Conservation (phyloP, 139 green algal genomes). For the Tetraselmis striata region DNA sequence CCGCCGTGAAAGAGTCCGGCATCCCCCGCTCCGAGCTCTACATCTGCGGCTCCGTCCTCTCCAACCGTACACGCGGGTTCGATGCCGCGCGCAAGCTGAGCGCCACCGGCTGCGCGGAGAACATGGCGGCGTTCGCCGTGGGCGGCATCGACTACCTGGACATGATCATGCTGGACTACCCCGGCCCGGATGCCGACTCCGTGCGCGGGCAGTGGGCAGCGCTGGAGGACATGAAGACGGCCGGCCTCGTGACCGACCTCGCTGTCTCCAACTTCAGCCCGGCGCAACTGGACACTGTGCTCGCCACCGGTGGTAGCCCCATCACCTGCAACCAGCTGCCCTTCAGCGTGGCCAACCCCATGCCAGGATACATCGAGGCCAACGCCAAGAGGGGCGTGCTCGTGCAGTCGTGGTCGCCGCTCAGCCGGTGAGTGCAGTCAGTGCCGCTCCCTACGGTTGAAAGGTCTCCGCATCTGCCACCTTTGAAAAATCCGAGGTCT, state of each 20-base stretch:
- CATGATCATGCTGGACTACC: slow-evolving; percentile 15
- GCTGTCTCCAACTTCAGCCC: slow-evolving; percentile 6
- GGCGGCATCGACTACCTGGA: slow-evolving; percentile 7
- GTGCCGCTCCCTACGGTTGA: too few species aligned
- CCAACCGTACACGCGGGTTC: slow-evolving; percentile 3
- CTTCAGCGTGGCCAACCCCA: too few species aligned
- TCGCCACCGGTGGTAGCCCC: too few species aligned
- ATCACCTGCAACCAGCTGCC: too few species aligned
- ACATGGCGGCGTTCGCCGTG: background rate
- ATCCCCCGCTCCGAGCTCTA: background rate
- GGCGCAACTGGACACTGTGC: background rate
- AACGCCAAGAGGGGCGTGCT: too few species aligned
- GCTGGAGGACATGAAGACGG: background rate
- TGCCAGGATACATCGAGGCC: too few species aligned
- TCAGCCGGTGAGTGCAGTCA: too few species aligned
- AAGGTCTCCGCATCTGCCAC: too few species aligned
- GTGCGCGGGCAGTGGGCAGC: slow-evolving; percentile 4
- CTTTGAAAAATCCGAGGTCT: too few species aligned
- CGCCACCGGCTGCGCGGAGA: background rate
- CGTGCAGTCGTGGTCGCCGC: too few species aligned
- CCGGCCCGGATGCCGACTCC: background rate
- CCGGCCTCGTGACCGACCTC: background rate
- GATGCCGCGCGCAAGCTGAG: background rate
- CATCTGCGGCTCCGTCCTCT: slow-evolving; percentile 4
- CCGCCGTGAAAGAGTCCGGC: background rate